These are phyloP conservation scores for Candida coquimbonensis DNA, from an alignment of 805 yeast species.

Conservation along the genomic window DNA sequence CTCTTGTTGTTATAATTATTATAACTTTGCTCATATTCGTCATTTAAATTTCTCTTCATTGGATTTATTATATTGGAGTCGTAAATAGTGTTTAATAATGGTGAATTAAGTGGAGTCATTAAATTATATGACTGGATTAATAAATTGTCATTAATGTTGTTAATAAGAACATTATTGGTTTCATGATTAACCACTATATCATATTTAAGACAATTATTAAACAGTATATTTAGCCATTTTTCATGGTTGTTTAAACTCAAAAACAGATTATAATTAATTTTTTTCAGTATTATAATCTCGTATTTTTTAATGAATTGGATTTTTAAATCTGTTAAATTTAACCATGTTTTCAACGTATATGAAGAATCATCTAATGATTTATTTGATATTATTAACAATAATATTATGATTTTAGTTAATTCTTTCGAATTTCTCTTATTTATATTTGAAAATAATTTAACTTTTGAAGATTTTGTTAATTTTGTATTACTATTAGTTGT, in stretches of 20 bases:
- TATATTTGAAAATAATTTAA: constrained; percentile 6
- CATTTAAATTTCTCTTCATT: too few species aligned
- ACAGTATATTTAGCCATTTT: constrained; percentile 10
- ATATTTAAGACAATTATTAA: constrained; percentile 3
- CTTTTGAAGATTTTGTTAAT: constrained; percentile 5
- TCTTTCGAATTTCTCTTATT: constrained; percentile 4
- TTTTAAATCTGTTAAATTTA: constrained; percentile 19
- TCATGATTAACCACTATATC: constrained; percentile 2
- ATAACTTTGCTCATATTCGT: too few species aligned
- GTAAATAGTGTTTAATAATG: not conserved
- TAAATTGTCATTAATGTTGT: too few species aligned
- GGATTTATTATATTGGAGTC: not conserved
- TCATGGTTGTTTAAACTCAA: constrained; percentile 8
- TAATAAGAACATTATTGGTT: too few species aligned
- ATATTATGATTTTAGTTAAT: constrained; percentile 24
- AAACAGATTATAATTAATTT: constrained; percentile 19
- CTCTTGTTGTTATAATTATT: not conserved
- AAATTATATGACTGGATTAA: too few species aligned
- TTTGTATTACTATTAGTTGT: not conserved
- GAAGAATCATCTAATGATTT: constrained; percentile 43
- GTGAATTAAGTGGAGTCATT: constrained; percentile 18
- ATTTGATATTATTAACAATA: constrained; percentile 30
- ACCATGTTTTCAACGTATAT: constrained; percentile 47
- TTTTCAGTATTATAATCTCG: constrained; percentile 17
- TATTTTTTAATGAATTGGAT: constrained; percentile 9